Conservation (phyloP, 495 filamentous ascomycete genomes). For the Aspergillus sclerotioniger region DNA sequence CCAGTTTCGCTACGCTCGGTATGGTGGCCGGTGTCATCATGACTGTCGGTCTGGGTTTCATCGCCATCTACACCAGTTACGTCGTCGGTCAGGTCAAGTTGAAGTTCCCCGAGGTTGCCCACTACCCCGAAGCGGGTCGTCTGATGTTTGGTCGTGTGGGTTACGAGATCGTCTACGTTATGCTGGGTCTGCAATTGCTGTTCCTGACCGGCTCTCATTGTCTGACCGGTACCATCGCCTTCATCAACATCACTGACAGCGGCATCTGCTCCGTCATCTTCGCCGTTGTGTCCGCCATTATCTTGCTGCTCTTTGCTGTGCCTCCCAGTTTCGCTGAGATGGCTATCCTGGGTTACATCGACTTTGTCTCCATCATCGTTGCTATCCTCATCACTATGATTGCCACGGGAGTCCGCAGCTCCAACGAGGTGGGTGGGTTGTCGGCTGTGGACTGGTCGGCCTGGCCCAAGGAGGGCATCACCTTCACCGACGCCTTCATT, state of each 20-base stretch:
- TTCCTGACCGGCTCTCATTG: constrained; percentile 71
- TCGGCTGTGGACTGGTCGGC: constrained; percentile 34
- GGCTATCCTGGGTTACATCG: constrained; percentile 59
- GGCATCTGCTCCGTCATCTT: constrained; percentile 62
- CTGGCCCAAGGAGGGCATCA: constrained; percentile 35
- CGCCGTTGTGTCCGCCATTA: constrained; percentile 56
- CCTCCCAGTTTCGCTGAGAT: constrained; percentile 53
- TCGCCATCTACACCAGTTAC: constrained; percentile 69
- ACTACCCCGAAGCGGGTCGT: constrained; percentile 63
- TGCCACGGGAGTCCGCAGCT: constrained; percentile 50
- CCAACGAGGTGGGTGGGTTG: constrained; percentile 31
- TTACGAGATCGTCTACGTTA: constrained; percentile 58
- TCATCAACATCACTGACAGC: constrained; percentile 60
- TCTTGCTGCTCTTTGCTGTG: constrained; percentile 59
- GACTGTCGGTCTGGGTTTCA: constrained; percentile 54
- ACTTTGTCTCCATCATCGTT: constrained; percentile 59
- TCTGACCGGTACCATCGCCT: constrained; percentile 66
- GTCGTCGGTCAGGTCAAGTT: constrained; percentile 69
- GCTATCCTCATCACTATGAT: constrained; percentile 70
- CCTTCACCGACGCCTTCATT: constrained; percentile 46
- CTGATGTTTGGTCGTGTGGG: constrained; percentile 60
- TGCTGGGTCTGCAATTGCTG: constrained; percentile 59
- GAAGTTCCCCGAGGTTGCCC: constrained; percentile 59
- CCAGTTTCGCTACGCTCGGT: constrained; percentile 58
- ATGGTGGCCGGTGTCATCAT: constrained; percentile 56